These are phyloP conservation scores for Talaromyces sp. DNA, from an alignment of 2,329 filamentous ascomycete genomes.

Conservation along the genomic window DNA sequence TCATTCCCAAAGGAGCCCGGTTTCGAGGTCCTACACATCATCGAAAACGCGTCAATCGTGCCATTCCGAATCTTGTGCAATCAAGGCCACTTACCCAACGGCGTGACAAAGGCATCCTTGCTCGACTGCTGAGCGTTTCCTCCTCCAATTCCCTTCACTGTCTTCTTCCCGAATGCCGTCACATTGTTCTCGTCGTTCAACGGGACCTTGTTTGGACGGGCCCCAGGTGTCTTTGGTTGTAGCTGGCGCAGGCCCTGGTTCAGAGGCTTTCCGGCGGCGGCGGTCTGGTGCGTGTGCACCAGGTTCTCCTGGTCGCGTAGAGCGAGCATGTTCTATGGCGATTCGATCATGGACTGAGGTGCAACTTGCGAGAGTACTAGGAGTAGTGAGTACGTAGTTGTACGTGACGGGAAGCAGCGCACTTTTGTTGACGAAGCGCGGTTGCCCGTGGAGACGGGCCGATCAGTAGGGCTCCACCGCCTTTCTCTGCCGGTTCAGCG, in stretches of 20 bases:
- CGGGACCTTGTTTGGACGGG: constrained; percentile 67
- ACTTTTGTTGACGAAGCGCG: constrained; percentile 21
- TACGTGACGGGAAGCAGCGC: constrained; percentile 3
- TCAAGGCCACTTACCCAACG: constrained; percentile 57
- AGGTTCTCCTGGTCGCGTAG: constrained; percentile 84
- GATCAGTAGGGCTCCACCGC: constrained; percentile 1
- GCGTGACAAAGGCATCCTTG: constrained; percentile 68
- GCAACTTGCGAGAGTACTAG: too few species aligned
- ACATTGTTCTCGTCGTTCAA: constrained; percentile 83
- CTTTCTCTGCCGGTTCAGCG: constrained; percentile 2
- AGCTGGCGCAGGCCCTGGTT: constrained; percentile 59
- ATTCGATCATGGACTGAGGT: background rate
- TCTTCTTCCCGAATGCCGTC: constrained; percentile 53
- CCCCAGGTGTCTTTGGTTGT: constrained; percentile 71
- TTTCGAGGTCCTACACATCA: constrained; percentile 52
- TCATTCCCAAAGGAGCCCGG: constrained; percentile 81
- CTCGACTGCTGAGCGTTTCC: constrained; percentile 51
- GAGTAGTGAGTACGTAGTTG: too few species aligned
- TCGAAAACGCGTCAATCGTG: background rate
- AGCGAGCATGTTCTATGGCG: constrained; percentile 57
- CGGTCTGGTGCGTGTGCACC: constrained; percentile 66
- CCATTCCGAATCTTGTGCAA: background rate
- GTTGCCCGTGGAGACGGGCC: constrained; percentile 35
- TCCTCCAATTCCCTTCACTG: constrained; percentile 50
- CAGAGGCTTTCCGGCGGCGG: constrained; percentile 63